Evolutionary conservation across 176 grass and related monocot species (phyloP), one percentile per base, ranked within the genome.

Genomic region (Oryza glaberrima): DNA sequence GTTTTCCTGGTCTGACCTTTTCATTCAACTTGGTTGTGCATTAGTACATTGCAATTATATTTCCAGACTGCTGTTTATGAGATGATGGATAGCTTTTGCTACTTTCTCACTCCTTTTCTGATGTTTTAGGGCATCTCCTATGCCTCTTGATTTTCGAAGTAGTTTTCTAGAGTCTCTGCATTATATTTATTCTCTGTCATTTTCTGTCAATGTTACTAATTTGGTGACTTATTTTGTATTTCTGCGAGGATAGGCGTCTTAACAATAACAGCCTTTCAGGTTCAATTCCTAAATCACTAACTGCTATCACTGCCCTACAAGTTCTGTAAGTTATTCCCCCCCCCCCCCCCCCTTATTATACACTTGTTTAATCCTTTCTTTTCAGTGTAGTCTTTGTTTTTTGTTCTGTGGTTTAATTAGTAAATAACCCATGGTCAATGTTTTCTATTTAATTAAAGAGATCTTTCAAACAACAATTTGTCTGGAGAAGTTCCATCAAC

Each of bases 241-340:
- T 10, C 74, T 65, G 68, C 14, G 82, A 61, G 71, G 73, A 82
- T 38, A 97, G 94, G 60, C 91, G 94, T 84, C 94, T 97, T 83
- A 97, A 97, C 87, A 97, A 97, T 80, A 97, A 97, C 82, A 97
- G 89, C 61, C 94, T 97, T 79, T 84, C 91, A 6, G 94, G 91
- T 81, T 35, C 58, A 41, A 97, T 97, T 81, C 94, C 91, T 68
- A 90, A 90, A 86, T 94, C 89, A 38, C 84, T 97, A 90, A 97
- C 91, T 73, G 88, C 83, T 69, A 97, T 94, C 64, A 91, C 79
- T 84, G 88, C 94, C 0, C 94, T 97, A 82, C 94, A 97, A 94
- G 94, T 97, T 85, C 82, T 97, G 94, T 97, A 92, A 86, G 94
- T 91, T 71, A 69, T 70, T 17, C 51, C 60, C 58, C 83, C 43